Evolutionary conservation across 140 eudicot species (phyloP), one percentile per base, ranked within the genome.

Genomic region (Ambrosia hybrid): DNA sequence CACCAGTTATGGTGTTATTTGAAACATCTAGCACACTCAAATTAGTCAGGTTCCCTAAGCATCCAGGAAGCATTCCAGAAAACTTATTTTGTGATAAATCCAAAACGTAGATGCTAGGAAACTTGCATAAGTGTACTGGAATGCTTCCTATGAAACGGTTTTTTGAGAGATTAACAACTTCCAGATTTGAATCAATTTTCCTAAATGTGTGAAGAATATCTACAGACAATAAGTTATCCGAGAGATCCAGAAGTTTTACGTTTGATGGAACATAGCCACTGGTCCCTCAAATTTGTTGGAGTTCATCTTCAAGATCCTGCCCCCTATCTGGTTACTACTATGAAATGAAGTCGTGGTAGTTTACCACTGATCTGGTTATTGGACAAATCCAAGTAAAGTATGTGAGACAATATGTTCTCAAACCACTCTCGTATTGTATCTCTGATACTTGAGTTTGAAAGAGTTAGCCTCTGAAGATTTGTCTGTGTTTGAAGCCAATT

Each of bases 51-150:
- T 64, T 64, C 52, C 33, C 69, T n/a, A 64, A 12, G 51, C 69
- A 64, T 5, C 51, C 6, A 38, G 69, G 69, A 38, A 64, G 69
- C 4, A 34, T 38, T 63, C 68, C 51, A 63, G 4, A 38, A 64
- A 64, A 64, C 30, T 64, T 64, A 64, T 64, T 64, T 14, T 37
- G 52, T 4, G 69, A 64, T 64, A 64, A 38, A 64, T 64, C 36
- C 30, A 64, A 11, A 37, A 64, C 5, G 0, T 2, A 1, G 51
- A 64, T 64, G 17, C n/a, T 3, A 21, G 37, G 0, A 21, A 21
- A 0, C 26, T 21, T 64, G 51, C 52, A 64, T 5, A 64, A 64
- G 34, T 38, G 52, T 64, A 0, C 3, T 38, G 36, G 69, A 39
- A 30, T 30, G 34, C 2, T 30, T 30, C 34, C 34, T 2, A 0